Conservation (phyloP, 495 filamentous ascomycete genomes). For the Friedmanniomyces endolithicus region DNA sequence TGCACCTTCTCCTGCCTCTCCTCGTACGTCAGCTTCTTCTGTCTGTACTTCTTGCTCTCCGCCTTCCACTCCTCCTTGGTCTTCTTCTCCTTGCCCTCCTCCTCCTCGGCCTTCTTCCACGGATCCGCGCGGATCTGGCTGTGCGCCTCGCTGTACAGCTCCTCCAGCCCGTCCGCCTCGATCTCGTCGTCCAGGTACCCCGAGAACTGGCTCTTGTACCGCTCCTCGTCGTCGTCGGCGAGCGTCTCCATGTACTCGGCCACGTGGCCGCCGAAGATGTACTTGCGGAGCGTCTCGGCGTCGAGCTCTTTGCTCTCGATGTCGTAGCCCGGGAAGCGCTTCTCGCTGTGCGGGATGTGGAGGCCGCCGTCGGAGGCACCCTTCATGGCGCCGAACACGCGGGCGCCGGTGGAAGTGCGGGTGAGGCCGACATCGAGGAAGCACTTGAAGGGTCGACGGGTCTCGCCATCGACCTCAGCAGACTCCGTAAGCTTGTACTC, state of each 20-base stretch:
- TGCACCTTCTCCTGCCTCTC: constrained; percentile 69
- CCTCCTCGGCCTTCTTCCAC: constrained; percentile 82
- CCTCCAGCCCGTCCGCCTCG: constrained; percentile 94
- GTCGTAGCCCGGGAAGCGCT: constrained; percentile 97
- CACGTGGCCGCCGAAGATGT: constrained; percentile 97
- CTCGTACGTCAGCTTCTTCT: constrained; percentile 61
- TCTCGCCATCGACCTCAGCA: constrained; percentile 66
- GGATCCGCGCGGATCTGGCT: constrained; percentile 95
- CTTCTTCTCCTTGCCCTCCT: constrained; percentile 56
- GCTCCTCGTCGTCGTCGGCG: constrained; percentile 99
- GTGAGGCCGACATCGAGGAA: constrained; percentile 94
- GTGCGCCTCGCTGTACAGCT: constrained; percentile 90
- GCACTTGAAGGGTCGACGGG: constrained; percentile 94
- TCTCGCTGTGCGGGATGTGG: constrained; percentile 94
- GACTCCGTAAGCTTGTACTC: constrained; percentile 91
- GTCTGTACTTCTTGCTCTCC: constrained; percentile 80
- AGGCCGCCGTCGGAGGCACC: constrained; percentile 97
- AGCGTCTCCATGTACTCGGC: constrained; percentile 99
- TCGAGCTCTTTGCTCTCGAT: constrained; percentile 94
- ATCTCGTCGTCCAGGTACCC: constrained; percentile 94
- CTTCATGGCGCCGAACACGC: constrained; percentile 99
- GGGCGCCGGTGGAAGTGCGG: constrained; percentile 93
- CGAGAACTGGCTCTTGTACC: constrained; percentile 94
- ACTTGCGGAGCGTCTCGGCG: constrained; percentile 89
- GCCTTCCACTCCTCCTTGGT: constrained; percentile 92